These are phyloP conservation scores for Penstemon barbatus DNA, from an alignment of 257 asterid genomes.

Conservation along the genomic window DNA sequence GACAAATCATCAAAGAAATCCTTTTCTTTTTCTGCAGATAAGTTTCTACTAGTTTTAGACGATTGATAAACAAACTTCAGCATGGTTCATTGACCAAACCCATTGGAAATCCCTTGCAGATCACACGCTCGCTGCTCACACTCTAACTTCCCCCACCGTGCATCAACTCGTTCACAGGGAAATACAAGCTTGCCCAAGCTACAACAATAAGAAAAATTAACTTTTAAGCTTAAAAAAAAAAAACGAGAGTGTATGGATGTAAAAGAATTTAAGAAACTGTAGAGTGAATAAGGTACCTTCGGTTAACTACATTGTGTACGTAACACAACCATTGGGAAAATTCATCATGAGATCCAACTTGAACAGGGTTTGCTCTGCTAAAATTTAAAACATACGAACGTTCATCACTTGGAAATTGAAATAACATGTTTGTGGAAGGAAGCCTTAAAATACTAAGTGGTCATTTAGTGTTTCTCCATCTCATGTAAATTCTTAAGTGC, in stretches of 20 bases:
- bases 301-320: conserved; percentile 81
- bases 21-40: background rate
- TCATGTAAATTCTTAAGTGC: background rate
- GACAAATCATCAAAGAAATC: background rate
- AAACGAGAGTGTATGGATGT: background rate
- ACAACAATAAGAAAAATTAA: conserved; percentile 28
- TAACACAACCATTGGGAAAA: conserved; percentile 88
- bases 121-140: conserved; percentile 87
- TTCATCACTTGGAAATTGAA: background rate
- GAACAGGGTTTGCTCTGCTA: conserved; percentile 75
- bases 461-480: background rate
- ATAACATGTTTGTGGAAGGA: background rate
- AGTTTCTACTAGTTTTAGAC: no score
- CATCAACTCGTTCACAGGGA: conserved; percentile 88
- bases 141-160: conserved; percentile 96
- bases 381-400: background rate
- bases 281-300: conserved; percentile 57
- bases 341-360: conserved; percentile 80
- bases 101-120: conserved; percentile 56
- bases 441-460: background rate
- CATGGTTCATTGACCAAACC: conserved; percentile 35
- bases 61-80: conserved; percentile 21
- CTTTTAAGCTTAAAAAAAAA: background rate
- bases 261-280: background rate
- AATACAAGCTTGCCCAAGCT: conserved; percentile 72